Evolutionary conservation across 768 basidiomycete genomes (phyloP).

Genomic region (Lactifluus pinguis): DNA sequence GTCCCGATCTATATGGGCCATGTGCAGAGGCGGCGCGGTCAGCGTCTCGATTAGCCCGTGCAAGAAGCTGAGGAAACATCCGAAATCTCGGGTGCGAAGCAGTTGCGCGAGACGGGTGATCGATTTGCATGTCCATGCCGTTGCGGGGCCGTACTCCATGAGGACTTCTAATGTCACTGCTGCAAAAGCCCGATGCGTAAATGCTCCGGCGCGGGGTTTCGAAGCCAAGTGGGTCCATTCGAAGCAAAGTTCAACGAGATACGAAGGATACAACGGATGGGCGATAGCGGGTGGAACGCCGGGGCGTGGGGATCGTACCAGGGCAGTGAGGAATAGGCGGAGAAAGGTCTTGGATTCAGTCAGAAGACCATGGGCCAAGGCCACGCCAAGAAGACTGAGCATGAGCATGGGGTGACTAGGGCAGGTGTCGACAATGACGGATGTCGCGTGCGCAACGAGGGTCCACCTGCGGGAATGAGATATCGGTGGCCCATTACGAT

Average conservation of each 20-base stretch:
- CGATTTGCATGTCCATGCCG: conserved; percentile 38
- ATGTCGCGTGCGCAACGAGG: conserved; percentile 44
- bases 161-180: conserved; percentile 28
- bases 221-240: conserved; percentile 6
- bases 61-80: conserved; percentile 27
- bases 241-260: conserved; percentile 8
- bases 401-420: conserved; percentile 42
- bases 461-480: conserved; percentile 31
- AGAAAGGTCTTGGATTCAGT: conserved; percentile 39
- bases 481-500: neutral
- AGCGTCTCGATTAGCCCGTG: conserved; percentile 23
- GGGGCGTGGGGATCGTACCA: conserved; percentile 26
- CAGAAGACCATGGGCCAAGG: conserved; percentile 34
- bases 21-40: neutral
- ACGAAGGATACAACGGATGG: conserved; percentile 13
- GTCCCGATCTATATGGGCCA: neutral
- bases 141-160: conserved; percentile 12
- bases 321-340: conserved; percentile 31
- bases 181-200: conserved; percentile 26
- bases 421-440: conserved; percentile 37
- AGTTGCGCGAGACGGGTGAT: conserved; percentile 30
- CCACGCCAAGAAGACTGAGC: conserved; percentile 41
- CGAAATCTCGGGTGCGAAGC: conserved; percentile 27
- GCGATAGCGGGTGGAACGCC: conserved; percentile 4
- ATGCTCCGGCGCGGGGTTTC: neutral